Evolutionary conservation across 1,139 yeast species (phyloP).

Genomic region (Lodderomyces elongisporus): DNA sequence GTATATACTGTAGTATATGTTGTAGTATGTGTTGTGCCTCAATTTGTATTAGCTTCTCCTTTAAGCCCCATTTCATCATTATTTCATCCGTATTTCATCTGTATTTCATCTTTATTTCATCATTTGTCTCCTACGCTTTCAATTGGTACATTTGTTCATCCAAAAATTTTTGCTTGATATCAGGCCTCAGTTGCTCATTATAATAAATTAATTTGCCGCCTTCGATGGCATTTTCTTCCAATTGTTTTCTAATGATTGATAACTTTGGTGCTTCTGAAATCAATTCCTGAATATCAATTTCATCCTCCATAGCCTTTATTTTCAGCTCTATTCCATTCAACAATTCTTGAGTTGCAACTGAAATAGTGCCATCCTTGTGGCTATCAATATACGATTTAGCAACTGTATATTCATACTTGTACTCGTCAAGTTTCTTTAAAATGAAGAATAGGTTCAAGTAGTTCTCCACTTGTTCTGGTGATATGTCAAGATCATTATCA

Average conservation of each 20-base stretch:
- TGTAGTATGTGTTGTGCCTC: no score
- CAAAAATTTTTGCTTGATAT: conserved; percentile 1
- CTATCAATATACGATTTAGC: conserved; percentile 12
- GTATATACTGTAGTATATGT: no score
- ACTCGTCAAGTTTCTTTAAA: conserved; percentile 21
- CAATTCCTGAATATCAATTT: conserved; percentile 19
- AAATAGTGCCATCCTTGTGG: not conserved
- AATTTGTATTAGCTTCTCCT: no score
- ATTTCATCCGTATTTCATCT: no score
- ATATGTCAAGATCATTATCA: not conserved
- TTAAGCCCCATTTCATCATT: no score
- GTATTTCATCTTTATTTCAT: no score
- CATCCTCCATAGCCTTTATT: conserved; percentile 11
- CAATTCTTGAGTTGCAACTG: not conserved
- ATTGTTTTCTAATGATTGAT: conserved; percentile 25
- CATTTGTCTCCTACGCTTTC: no score
- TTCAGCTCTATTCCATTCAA: conserved; percentile 6
- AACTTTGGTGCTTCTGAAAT: conserved; percentile 18
- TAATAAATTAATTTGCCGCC: conserved; percentile 21
- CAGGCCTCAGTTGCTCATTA: conserved; percentile 1
- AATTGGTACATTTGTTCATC: conserved; percentile 4
- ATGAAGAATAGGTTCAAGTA: conserved; percentile 14
- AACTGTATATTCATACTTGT: conserved; percentile 21
- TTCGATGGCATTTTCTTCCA: conserved; percentile 27
- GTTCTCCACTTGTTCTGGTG: conserved; percentile 4